Evolutionary conservation across 2,329 filamentous ascomycete species (phyloP).

Genomic region (Pseudogymnoascus sp.): DNA sequence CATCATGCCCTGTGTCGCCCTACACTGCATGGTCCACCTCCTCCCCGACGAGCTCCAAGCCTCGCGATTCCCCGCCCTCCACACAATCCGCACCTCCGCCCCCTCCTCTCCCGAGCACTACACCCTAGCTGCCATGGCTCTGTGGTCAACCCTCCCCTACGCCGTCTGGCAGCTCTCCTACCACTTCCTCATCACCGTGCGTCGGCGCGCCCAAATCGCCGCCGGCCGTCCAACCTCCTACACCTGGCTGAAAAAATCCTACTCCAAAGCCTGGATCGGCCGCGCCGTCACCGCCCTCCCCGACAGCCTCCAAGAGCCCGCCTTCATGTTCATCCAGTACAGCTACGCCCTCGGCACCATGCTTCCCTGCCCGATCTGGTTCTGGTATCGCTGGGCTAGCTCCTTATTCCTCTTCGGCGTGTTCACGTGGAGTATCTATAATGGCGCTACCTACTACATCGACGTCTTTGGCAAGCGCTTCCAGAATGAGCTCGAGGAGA

Average conservation of each 20-base stretch:
- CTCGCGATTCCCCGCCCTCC: slow-evolving; percentile 74
- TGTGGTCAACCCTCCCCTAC: slow-evolving; percentile 92
- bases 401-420: slow-evolving; percentile 68
- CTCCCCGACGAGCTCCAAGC: slow-evolving; percentile 58
- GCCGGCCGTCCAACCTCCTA: slow-evolving; percentile 93
- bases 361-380: slow-evolving; percentile 91
- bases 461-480: slow-evolving; percentile 96
- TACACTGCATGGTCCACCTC: slow-evolving; percentile 88
- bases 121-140: slow-evolving; percentile 73
- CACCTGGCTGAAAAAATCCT: slow-evolving; percentile 90
- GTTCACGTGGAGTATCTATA: slow-evolving; percentile 95
- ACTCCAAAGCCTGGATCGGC: slow-evolving; percentile 83
- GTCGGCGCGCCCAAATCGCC: slow-evolving; percentile 90
- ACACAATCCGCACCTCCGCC: slow-evolving; percentile 63
- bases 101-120: slow-evolving; percentile 75
- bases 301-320: slow-evolving; percentile 67
- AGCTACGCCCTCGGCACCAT: slow-evolving; percentile 84
- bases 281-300: slow-evolving; percentile 76
- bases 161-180: slow-evolving; percentile 87
- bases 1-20: slow-evolving; percentile 92
- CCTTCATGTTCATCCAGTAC: slow-evolving; percentile 97
- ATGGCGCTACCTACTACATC: slow-evolving; percentile 95
- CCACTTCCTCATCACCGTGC: slow-evolving; percentile 91
- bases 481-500: slow-evolving; percentile 86
- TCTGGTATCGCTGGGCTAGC: slow-evolving; percentile 77